phyloP scores from a whole-genome alignment of 139 green algal genomes.

The Asterochloris erici region DNA sequence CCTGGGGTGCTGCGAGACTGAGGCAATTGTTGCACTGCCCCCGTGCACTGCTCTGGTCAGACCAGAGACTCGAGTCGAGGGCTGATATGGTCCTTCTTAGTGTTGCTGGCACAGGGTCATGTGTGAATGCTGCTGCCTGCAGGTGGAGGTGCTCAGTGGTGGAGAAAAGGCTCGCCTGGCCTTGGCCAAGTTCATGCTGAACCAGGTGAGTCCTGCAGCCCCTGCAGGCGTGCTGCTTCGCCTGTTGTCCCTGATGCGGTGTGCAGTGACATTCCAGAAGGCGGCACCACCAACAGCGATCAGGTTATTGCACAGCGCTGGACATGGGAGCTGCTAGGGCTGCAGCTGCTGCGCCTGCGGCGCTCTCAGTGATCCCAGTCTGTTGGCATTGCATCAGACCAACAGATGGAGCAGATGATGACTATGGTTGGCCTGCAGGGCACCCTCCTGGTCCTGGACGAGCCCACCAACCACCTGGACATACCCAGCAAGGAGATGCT shows the following conservation, averaged over 20 bases:
- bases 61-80: neutral
- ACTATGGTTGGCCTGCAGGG: conserved; percentile 26
- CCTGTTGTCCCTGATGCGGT: no score
- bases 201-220: conserved; percentile 6
- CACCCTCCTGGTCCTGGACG: conserved; percentile 90
- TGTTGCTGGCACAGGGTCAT: neutral
- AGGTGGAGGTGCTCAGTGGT: conserved; percentile 66
- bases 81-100: neutral
- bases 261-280: no score
- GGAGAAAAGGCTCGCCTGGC: conserved; percentile 94
- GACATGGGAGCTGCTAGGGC: no score
- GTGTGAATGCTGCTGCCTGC: neutral
- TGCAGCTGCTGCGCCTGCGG: no score
- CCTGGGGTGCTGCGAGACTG: neutral
- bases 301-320: no score
- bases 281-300: no score
- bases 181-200: conserved; percentile 99
- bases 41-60: neutral
- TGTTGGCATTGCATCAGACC: no score
- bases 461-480: conserved; percentile 99
- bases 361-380: no score
- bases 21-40: neutral
- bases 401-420: no score
- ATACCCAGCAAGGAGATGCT: conserved; percentile 98
- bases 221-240: no score